A percentile compares a stretch with the other conserved stretches of the same genome.
phyloP scores from a whole-genome alignment of 148 eudicot species.

The Cornus florida region DNA sequence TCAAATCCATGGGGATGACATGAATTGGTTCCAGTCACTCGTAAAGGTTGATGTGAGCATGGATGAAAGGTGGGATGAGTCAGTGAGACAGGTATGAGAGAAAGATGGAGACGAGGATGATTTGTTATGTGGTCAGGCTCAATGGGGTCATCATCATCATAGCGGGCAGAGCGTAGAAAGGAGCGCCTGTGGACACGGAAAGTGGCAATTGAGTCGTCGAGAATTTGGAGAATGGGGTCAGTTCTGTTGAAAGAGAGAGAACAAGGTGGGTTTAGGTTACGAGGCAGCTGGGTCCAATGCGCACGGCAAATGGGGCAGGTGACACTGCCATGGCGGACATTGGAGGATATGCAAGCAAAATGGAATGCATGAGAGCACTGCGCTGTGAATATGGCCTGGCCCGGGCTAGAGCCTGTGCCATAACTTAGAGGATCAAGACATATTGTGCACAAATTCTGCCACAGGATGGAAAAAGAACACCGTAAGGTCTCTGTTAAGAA shows the following conservation, averaged over 20 bases:
- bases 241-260: slow-evolving; percentile 48
- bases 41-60: slow-evolving; percentile 30
- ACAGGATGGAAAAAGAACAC: background rate
- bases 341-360: slow-evolving; percentile 81
- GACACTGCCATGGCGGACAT: slow-evolving; percentile 78
- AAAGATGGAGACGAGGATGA: slow-evolving; percentile 61
- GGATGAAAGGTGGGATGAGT: slow-evolving; percentile 28
- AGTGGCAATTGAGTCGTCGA: slow-evolving; percentile 69
- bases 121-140: slow-evolving; percentile 50
- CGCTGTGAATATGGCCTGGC: slow-evolving; percentile 80
- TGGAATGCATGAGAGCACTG: slow-evolving; percentile 90
- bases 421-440: slow-evolving; percentile 72
- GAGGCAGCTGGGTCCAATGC: slow-evolving; percentile 88
- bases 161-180: slow-evolving; percentile 67
- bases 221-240: slow-evolving; percentile 74
- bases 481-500: slow-evolving; percentile 4
- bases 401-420: slow-evolving; percentile 52
- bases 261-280: slow-evolving; percentile 53
- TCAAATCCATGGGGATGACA: slow-evolving; percentile 24
- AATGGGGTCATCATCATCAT: slow-evolving; percentile 78
- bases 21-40: slow-evolving; percentile 15
- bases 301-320: slow-evolving; percentile 93
- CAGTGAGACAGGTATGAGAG: slow-evolving; percentile 39
- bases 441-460: slow-evolving; percentile 73
- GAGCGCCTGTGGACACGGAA: slow-evolving; percentile 81